phyloP scores from a whole-genome alignment of 768 basidiomycete species.

The Rhizopogon salebrosus region DNA sequence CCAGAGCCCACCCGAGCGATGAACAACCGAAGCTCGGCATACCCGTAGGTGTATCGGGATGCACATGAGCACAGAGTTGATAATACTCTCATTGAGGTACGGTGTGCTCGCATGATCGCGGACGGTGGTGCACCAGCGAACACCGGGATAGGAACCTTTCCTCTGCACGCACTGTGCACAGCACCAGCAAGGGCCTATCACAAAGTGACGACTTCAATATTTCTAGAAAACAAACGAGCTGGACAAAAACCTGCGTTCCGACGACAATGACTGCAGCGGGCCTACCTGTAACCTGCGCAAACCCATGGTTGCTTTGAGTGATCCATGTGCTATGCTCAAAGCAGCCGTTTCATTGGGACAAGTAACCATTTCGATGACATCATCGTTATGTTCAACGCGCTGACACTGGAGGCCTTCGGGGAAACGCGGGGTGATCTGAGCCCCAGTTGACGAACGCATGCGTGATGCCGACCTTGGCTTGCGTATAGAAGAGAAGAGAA shows the following conservation, averaged over 20 bases:
- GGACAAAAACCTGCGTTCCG: constrained; percentile 49
- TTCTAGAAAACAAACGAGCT: too few relatives aligned
- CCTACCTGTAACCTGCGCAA: constrained; percentile 57
- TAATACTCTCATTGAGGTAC: constrained; percentile 60
- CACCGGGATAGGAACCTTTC: constrained; percentile 58
- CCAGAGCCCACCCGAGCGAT: constrained; percentile 65
- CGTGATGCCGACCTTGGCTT: constrained; percentile 54
- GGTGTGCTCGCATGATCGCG: constrained; percentile 39
- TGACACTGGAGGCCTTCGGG: constrained; percentile 66
- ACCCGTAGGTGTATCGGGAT: constrained; percentile 44
- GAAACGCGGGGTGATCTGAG: constrained; percentile 66
- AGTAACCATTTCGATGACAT: constrained; percentile 50
- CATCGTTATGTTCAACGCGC: constrained; percentile 30
- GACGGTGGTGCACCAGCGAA: constrained; percentile 70
- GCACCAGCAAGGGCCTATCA: constrained; percentile 61
- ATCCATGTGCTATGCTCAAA: constrained; percentile 64
- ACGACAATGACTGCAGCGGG: constrained; percentile 72
- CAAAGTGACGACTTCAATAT: background rate
- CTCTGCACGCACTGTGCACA: constrained; percentile 64
- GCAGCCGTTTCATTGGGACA: constrained; percentile 79
- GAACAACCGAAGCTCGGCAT: constrained; percentile 57
- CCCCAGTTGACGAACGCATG: constrained; percentile 77
- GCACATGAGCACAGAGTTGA: constrained; percentile 47
- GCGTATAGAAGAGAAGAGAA: constrained; percentile 53
- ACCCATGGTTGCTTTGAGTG: too few relatives aligned